Base-by-base conservation (phyloP, 2,329 filamentous ascomycete genomes). In the Diplodia seriata region DNA sequence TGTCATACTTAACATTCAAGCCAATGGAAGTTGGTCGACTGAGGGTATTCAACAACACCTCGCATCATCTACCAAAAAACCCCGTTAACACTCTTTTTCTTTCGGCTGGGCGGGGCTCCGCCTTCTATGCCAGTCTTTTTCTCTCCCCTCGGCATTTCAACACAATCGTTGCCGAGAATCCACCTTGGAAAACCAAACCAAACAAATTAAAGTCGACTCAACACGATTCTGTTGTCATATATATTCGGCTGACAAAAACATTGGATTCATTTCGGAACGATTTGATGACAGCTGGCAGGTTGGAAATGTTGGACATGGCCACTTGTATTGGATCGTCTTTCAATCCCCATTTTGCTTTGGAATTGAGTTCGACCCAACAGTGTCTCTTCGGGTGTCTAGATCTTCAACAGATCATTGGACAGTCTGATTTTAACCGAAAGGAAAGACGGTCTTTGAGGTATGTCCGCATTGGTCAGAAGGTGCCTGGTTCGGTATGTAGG, bases 361-460 rank as follows among this genome's bases (percentile, higher is more conserved):
- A 43, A 15, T 7, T 12, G n/a, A n/a, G 9, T 62, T 33, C 3
- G 23, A 18, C 36, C 47, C 57, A 20, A n/a, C 50, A 18, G 23
- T 49, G 38, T n/a, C 31, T 31, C 15, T n/a, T 14, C 15, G 15
- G 47, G 11, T 50, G 26, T 50, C 40, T 14, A 2, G 23, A 14
- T 29, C 57, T 62, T 62, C 57, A 62, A 62, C 57, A 62, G 57
- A 43, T 33, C 50, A 43, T 33, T 62, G 8, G 26, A 33, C 40
- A 50, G 50, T 55, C 20, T 38, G 4, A 15, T 62, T 49, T 33
- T 62, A 33, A 15, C 40, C 57, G 26, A 33, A 43, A n/a, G 18
- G 26, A 14, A 49, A 62, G n/a, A 61, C 53, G 26, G 26, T 14
- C 40, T 61, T 33, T 61, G 57, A 62, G 40, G 40, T 62, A 26